Base-by-base conservation (phyloP, 1,139 yeast genomes). In the Geotrichum restrictum region DNA sequence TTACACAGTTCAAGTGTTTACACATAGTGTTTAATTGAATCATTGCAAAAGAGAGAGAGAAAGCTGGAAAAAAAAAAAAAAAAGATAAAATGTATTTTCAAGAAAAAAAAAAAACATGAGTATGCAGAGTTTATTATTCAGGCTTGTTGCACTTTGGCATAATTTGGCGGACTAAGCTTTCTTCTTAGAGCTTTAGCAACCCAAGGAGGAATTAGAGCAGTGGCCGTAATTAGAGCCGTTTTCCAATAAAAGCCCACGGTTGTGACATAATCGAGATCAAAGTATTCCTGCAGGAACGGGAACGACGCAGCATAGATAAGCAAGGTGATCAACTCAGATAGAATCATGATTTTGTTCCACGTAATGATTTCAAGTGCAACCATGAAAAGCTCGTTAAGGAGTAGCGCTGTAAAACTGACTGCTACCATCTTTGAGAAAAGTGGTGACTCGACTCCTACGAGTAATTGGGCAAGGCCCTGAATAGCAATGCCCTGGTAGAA, bases 171-270 rank as follows among this genome's bases (percentile, higher is more conserved):
- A 59, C 89, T 80, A 54, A 94, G 69, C 59, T 76, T 81, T 57
- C 96, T 77, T 64, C 83, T 81, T 27, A 91, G 72, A 5, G 87
- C 76, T 66, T 87, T 87, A 2, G 83, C 82, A 2, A 85, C 72
- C 96, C 96, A 91, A 1, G 94, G 95, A 1, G 98, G 98, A 48
- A 89, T 71, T 57, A 93, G 74, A 16, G 96, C 86, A 6, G 88
- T 73, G 0, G 80, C 74, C 48, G 89, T 71, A 14, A 88, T 83
- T 11, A 85, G 71, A 3, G 76, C 70, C 16, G 81, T 70, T 66
- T 87, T 91, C 86, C 95, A 88, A 54, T 76, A 72, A 65, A 85
- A 91, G 14, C 59, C 44, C 24, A 81, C 67, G 5, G 85, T 77
- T 3, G 75, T 63, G 59, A 89, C 77, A 65, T 82, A 88, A 2